A percentile compares a stretch with the other conserved stretches of the same genome.
Evolutionary conservation across 371 early-diverging fungal genomes (phyloP).

Genomic region (Mortierella sp.): DNA sequence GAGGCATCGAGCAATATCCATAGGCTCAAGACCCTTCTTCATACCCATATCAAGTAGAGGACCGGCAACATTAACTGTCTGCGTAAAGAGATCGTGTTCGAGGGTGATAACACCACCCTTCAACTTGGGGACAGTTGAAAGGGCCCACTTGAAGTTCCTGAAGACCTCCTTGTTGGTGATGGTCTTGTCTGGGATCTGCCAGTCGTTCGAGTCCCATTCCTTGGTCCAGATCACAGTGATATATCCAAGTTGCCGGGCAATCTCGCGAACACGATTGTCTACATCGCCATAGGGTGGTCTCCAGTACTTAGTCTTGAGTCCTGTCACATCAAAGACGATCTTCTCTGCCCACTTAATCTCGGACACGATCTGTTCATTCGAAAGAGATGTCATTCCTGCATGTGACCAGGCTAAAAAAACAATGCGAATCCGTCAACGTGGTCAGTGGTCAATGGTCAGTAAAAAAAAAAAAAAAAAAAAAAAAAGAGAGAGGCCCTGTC

Average conservation of each 20-base stretch:
- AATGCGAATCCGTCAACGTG: conserved; percentile 25
- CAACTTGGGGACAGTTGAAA: conserved; percentile 33
- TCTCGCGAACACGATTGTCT: conserved; percentile 69
- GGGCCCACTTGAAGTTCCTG: conserved; percentile 47
- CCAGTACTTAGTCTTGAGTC: conserved; percentile 66
- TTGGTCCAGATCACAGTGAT: conserved; percentile 52
- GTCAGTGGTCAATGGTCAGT: background rate
- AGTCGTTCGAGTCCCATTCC: conserved; percentile 53
- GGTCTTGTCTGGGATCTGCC: conserved; percentile 47
- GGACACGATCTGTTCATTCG: conserved; percentile 63
- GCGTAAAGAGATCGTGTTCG: conserved; percentile 52
- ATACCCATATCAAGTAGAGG: conserved; percentile 42
- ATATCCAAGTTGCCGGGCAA: conserved; percentile 62
- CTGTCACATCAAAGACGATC: conserved; percentile 64
- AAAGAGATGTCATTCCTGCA: conserved; percentile 60
- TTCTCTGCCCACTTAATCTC: conserved; percentile 64
- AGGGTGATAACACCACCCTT: conserved; percentile 50
- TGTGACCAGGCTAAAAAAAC: conserved; percentile 61
- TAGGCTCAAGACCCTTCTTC: conserved; percentile 39
- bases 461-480: background rate
- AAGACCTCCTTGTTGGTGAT: conserved; percentile 40
- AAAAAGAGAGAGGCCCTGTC: conserved; percentile 4
- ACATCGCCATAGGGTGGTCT: conserved; percentile 71
- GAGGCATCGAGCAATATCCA: conserved; percentile 46
- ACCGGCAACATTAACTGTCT: conserved; percentile 63